A percentile compares a stretch with the other conserved stretches of the same genome.
phyloP scores from a whole-genome alignment of 2,329 filamentous ascomycete species.

The Teratosphaeriaceae sp. region DNA sequence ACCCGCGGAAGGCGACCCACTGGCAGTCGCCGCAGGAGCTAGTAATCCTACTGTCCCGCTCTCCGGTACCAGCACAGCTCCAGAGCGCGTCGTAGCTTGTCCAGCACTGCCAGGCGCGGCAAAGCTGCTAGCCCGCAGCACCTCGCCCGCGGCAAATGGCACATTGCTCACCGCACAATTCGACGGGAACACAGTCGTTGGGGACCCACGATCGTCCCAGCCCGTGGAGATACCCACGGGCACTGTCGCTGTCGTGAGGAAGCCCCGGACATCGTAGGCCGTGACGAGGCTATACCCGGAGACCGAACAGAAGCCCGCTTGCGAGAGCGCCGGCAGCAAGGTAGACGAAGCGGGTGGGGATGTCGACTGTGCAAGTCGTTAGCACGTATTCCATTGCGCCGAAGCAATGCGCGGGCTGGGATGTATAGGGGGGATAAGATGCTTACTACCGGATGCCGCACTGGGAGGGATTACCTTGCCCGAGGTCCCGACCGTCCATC shows the following conservation, averaged over 20 bases:
- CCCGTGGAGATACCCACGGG: conserved; percentile 33
- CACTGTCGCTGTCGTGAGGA: conserved; percentile 41
- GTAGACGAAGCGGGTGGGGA: conserved; percentile 48
- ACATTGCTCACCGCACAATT: conserved; percentile 13
- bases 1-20: neutral
- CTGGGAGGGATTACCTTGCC: conserved; percentile 73
- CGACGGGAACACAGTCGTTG: conserved; percentile 31
- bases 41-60: neutral
- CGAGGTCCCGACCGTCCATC: conserved; percentile 71
- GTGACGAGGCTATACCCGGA: conserved; percentile 40
- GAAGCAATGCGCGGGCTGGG: too few species aligned
- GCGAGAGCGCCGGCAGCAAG: conserved; percentile 42
- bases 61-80: neutral
- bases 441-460: conserved; percentile 61
- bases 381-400: conserved; percentile 21
- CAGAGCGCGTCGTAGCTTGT: neutral
- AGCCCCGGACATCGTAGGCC: conserved; percentile 43
- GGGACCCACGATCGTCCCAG: conserved; percentile 42
- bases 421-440: conserved; percentile 6
- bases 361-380: conserved; percentile 36
- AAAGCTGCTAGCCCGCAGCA: neutral
- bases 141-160: conserved; percentile 8
- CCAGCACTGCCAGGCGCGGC: neutral
- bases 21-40: neutral
- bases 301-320: conserved; percentile 37